Conservation (phyloP, 345 rosid genomes). For the Abelmoschus esculentus region DNA sequence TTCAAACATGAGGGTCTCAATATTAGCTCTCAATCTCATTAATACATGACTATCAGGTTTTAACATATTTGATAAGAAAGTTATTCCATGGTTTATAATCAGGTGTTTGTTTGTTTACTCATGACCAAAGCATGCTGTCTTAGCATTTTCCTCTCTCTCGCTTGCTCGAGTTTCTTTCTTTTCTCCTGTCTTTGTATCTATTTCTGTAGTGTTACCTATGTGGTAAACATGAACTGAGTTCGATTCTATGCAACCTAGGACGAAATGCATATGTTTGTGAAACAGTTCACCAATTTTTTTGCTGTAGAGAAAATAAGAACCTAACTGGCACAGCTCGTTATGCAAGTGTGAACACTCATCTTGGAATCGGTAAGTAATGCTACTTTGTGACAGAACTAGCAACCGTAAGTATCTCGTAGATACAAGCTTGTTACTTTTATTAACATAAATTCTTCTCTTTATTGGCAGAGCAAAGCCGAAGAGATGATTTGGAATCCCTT, state of each 20-base stretch:
- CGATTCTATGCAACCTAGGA: neutral
- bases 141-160: neutral
- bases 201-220: neutral
- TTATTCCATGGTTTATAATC: too few species aligned
- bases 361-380: slow-evolving; percentile 57
- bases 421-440: neutral
- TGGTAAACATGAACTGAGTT: neutral
- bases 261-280: slow-evolving; percentile 8
- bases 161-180: neutral
- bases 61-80: neutral
- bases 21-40: too few species aligned
- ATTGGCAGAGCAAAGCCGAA: slow-evolving; percentile 75
- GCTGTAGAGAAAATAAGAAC: slow-evolving; percentile 70
- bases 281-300: slow-evolving; percentile 7
- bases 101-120: too few species aligned
- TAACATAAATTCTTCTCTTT: neutral
- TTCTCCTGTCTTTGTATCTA: neutral
- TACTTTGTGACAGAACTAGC: slow-evolving; percentile 6
- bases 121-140: neutral
- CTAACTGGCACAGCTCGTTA: slow-evolving; percentile 89
- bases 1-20: neutral
- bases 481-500: slow-evolving; percentile 90
- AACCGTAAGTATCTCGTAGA: neutral
- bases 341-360: slow-evolving; percentile 85
- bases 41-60: neutral